A percentile compares a stretch with the other conserved stretches of the same genome.
Conservation (phyloP, 352 stramenopile species). For the Pythium rishiriense region DNA sequence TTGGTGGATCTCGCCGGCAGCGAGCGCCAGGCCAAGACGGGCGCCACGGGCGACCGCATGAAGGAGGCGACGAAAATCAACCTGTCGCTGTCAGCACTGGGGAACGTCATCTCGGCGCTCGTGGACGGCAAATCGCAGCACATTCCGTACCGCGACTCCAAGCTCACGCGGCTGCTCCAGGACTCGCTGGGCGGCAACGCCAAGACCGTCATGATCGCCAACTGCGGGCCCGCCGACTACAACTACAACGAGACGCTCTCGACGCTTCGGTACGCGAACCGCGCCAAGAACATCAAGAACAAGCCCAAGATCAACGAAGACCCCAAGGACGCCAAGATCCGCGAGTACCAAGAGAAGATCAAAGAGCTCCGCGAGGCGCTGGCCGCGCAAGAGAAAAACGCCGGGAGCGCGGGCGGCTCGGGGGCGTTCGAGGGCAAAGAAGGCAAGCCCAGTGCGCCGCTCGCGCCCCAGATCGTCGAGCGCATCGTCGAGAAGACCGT, state of each 20-base stretch:
- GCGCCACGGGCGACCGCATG: slow-evolving; percentile 72
- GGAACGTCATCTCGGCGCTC: slow-evolving; percentile 87
- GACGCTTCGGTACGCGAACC: slow-evolving; percentile 95
- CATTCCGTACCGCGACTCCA: slow-evolving; percentile 94
- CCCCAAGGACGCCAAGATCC: slow-evolving; percentile 96
- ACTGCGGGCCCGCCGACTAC: slow-evolving; percentile 96
- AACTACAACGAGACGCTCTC: slow-evolving; percentile 97
- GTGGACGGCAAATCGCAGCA: slow-evolving; percentile 86
- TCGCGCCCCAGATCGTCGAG: slow-evolving; percentile 50
- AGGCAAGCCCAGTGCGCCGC: slow-evolving; percentile 7
- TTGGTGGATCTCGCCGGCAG: slow-evolving; percentile 85
- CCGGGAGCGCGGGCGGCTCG: slow-evolving; percentile 16
- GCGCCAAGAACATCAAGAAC: slow-evolving; percentile 99
- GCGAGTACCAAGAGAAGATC: slow-evolving; percentile 96
- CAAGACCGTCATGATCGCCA: slow-evolving; percentile 98
- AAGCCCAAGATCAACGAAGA: slow-evolving; percentile 99
- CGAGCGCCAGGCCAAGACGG: slow-evolving; percentile 75
- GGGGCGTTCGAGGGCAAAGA: slow-evolving; percentile 16
- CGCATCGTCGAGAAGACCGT: slow-evolving; percentile 76
- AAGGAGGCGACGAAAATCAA: slow-evolving; percentile 90
- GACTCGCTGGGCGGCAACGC: slow-evolving; percentile 97
- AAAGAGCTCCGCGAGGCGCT: slow-evolving; percentile 53
- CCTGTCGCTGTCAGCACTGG: slow-evolving; percentile 67
- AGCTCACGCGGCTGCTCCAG: slow-evolving; percentile 96
- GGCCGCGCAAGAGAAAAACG: slow-evolving; percentile 59